Percentiles rank a stretch among this genome's conserved stretches.
Conservation (phyloP, 805 yeast species). For the Metschnikowia koreensis region DNA sequence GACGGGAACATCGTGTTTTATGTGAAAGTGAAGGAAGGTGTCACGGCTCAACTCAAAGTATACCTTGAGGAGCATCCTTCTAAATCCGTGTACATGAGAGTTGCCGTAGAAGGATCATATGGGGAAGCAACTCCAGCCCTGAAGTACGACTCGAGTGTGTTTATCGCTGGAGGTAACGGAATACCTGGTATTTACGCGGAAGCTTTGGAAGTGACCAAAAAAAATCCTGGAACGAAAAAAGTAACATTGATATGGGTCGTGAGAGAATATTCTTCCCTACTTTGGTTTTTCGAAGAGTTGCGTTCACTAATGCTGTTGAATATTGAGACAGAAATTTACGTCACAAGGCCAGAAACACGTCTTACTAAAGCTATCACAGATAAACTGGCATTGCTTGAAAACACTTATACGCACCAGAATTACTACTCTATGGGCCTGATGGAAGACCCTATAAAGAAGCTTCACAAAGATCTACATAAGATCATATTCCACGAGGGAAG, state of each 20-base stretch:
- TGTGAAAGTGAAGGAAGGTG: constrained; percentile 35
- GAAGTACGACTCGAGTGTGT: constrained; percentile 28
- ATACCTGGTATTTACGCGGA: constrained; percentile 43
- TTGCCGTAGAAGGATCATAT: constrained; percentile 40
- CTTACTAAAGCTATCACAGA: constrained; percentile 2
- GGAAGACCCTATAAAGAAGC: constrained; percentile 6
- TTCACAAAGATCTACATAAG: constrained; percentile 10
- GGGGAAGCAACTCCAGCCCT: constrained; percentile 35
- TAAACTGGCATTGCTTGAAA: constrained; percentile 10
- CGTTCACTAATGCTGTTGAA: constrained; percentile 23
- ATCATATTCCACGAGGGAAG: constrained; percentile 14
- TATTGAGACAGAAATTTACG: constrained; percentile 24
- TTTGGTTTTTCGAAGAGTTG: constrained; percentile 49
- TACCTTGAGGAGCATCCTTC: constrained; percentile 21
- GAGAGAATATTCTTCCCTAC: constrained; percentile 48
- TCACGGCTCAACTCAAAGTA: constrained; percentile 25
- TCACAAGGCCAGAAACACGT: constrained; percentile 9
- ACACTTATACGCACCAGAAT: constrained; percentile 11
- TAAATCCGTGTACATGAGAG: constrained; percentile 22
- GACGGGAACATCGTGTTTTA: constrained; percentile 21
- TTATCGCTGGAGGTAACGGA: constrained; percentile 43
- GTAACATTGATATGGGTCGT: constrained; percentile 63
- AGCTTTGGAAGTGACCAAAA: constrained; percentile 16
- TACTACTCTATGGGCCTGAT: background rate
- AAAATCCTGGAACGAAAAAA: constrained; percentile 7